phyloP scores from a whole-genome alignment of 163 green algal genomes.

The Prototheca cutis region DNA sequence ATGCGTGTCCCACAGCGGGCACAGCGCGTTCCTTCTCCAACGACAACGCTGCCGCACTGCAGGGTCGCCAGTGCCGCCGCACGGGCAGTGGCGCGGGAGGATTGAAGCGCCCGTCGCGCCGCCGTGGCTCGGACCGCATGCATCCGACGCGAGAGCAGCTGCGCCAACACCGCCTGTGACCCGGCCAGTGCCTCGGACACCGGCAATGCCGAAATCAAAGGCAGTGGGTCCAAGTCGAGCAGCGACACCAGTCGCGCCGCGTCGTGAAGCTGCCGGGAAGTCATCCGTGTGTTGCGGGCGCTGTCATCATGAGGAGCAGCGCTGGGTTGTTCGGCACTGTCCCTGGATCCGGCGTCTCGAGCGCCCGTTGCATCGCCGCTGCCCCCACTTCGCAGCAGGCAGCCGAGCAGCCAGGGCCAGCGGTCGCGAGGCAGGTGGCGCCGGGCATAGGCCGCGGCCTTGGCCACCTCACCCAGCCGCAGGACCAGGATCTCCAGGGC shows the following conservation, averaged over 20 bases:
- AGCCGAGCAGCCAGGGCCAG: constrained; percentile 32
- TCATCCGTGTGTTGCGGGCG: no score
- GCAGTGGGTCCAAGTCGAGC: constrained; percentile 35
- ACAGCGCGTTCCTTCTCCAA: constrained; percentile 39
- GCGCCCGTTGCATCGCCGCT: not conserved
- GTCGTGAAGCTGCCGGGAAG: not conserved
- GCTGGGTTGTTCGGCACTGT: not conserved
- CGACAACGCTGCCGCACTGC: constrained; percentile 17
- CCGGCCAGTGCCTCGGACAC: constrained; percentile 30
- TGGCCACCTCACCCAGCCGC: constrained; percentile 27
- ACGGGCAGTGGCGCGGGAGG: no score
- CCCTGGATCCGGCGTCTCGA: not conserved
- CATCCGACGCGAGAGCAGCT: constrained; percentile 34
- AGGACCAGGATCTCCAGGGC: constrained; percentile 34
- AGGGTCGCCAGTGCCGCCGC: constrained; percentile 21
- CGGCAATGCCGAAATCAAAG: constrained; percentile 34
- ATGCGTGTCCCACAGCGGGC: constrained; percentile 38
- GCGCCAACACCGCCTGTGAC: constrained; percentile 26
- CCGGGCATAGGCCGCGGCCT: constrained; percentile 35
- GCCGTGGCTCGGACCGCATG: constrained; percentile 26
- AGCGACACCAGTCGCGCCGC: constrained; percentile 24
- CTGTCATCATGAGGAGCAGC: not conserved
- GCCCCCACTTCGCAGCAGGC: constrained; percentile 4
- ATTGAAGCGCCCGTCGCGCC: no score
- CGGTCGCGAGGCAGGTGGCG: constrained; percentile 14